Base-by-base conservation (phyloP, 805 yeast species). In the Metschnikowia vanudenii region DNA sequence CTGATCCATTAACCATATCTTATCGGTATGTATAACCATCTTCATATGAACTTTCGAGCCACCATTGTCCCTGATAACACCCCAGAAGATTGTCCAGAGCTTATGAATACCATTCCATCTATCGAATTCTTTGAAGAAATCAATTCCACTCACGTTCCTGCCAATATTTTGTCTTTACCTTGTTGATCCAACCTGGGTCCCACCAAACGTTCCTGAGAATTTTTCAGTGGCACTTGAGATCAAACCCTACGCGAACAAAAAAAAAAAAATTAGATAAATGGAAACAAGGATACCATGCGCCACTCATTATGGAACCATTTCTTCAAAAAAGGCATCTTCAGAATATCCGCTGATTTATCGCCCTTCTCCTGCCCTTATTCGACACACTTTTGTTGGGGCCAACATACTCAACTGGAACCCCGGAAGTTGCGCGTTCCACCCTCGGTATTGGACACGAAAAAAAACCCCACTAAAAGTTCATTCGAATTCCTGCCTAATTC, bases 1-100 rank as follows among this genome's bases (percentile, higher is more conserved):
- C 35, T 39, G 47, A 37, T 46, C 28, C 30, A 26, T 38, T 26
- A 20, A 35, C 37, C 43, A 45, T 39, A 45, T 40, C 42, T 38
- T 37, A 34, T 39, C 46, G 45, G 52, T 49, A 49, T 46, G 52
- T 49, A 49, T 17, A 33, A n/a, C n/a, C 7, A 33, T 17, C 3
- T 33, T 11, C 36, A 17, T 12, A 24, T 14, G 18, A n/a, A n/a
- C n/a, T n/a, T n/a, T n/a, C n/a, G n/a, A 31, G 31, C 37, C 32
- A 37, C 43, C 22, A 31, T 40, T 31, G 37, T 16, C 20, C 7
- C 19, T 30, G 29, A 20, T 1, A 11, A 16, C 13, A 22, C 17
- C 36, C 5, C 3, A 16, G 22, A 33, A 33, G 36, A 33, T 16
- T 17, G 11, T 17, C 20, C 19, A n/a, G 17, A 16, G 6, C 18